phyloP scores from a whole-genome alignment of 1,284 basidiomycete species.

The Leccinum cinnamomeum region DNA sequence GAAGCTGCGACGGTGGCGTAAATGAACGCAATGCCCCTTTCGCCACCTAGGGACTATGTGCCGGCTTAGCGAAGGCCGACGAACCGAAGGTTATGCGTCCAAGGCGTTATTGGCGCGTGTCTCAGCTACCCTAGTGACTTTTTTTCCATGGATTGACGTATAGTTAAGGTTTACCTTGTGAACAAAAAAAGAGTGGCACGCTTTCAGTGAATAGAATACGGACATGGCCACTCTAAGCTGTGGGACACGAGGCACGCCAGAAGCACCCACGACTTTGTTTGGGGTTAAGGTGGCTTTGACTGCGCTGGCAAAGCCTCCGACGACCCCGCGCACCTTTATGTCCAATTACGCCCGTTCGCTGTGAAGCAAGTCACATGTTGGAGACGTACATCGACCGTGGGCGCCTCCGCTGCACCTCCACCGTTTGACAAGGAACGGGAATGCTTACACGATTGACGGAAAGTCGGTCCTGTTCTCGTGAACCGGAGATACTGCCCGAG shows the following conservation, averaged over 20 bases:
- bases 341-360: constrained; percentile 26
- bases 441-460: neutral
- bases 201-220: constrained; percentile 9
- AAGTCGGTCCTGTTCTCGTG: neutral
- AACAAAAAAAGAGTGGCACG: constrained; percentile 4
- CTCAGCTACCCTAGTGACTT: constrained; percentile 17
- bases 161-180: constrained; percentile 24
- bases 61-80: constrained; percentile 21
- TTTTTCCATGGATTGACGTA: constrained; percentile 19
- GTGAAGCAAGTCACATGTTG: neutral
- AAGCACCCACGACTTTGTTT: constrained; percentile 28
- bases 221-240: constrained; percentile 4
- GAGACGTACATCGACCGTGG: neutral
- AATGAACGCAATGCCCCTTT: constrained; percentile 14
- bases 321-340: neutral
- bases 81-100: constrained; percentile 12
- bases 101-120: constrained; percentile 21
- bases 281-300: constrained; percentile 26
- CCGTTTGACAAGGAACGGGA: neutral
- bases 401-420: constrained; percentile 2
- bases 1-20: constrained; percentile 20
- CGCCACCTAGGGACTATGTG: constrained; percentile 30
- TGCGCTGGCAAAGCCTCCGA: constrained; percentile 8
- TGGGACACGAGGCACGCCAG: constrained; percentile 33
- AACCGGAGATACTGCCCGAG: constrained; percentile 9